Base-by-base conservation (phyloP, 2,329 filamentous ascomycete species). In the Nigrospora oryzae region DNA sequence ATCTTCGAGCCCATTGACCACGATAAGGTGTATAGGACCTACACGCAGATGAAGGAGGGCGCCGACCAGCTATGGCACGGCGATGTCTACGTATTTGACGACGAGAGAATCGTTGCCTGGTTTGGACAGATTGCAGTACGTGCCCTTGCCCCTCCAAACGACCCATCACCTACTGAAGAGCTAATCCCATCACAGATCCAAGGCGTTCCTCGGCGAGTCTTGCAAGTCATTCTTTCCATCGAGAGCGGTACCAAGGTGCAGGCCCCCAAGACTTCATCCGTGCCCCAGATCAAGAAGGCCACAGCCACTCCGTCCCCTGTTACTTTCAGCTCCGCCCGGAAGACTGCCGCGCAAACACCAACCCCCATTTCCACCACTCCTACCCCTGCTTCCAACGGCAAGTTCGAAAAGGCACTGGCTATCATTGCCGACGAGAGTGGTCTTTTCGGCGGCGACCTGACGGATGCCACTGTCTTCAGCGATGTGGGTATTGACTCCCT, bases 401-500 rank as follows among this genome's bases (percentile, higher is more conserved):
- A 33, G 11, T 19, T 47, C 16, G 43, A 28, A 8, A 45, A 36
- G 13, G 47, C 46, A 11, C 11, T 51, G 12, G 11, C 45, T 3
- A 58, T 64, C 30, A 54, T 64, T n/a, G 53, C 60, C 6, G 53
- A 55, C 14, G 59, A 63, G 45, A 54, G 52, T 30, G 59, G 54
- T 14, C 23, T 63, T 11, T 33, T 47, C 3, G 31, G 44, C n/a
- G n/a, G 35, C 3, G 50, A 51, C 28, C 30, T 54, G 12, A 49
- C 46, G 8, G 56, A 63, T 30, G 51, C 49, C 12, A 55, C 51
- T 8, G 34, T 40, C 12, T 63, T 66, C 37, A 51, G 45, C 1
- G 58, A 63, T 32, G 38, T 63, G 5, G 63, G 63, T 5, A 48
- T 67, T 16, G 63, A 66, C 43, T 63, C 58, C 10, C 56, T 67